A percentile compares a stretch with the other conserved stretches of the same genome.
Conservation (phyloP, 2,329 filamentous ascomycete genomes). For the Colletotrichum filicis region DNA sequence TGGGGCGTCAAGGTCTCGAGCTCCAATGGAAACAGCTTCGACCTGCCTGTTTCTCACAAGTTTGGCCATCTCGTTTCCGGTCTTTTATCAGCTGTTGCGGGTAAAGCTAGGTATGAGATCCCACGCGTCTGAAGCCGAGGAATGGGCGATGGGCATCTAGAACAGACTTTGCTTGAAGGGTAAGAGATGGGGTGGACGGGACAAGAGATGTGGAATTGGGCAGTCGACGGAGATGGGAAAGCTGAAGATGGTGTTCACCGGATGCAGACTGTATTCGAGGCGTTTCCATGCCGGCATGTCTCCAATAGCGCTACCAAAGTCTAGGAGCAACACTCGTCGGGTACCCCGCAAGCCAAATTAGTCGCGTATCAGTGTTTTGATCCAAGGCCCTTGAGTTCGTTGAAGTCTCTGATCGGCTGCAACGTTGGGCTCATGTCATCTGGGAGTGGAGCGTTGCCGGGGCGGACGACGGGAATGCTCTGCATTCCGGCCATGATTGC, state of each 20-base stretch:
- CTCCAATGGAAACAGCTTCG: neutral
- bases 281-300: conserved; percentile 3
- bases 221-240: conserved; percentile 22
- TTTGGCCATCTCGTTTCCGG: neutral
- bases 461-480: conserved; percentile 70
- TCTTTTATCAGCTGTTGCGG: neutral
- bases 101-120: neutral
- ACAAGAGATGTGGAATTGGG: conserved; percentile 8
- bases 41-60: neutral
- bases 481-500: conserved; percentile 72
- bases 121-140: neutral
- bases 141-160: conserved; percentile 7
- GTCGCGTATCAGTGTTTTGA: conserved; percentile 9
- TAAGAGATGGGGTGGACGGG: neutral
- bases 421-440: conserved; percentile 53
- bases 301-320: conserved; percentile 13
- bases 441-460: conserved; percentile 75
- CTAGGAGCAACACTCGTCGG: conserved; percentile 10
- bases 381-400: conserved; percentile 26
- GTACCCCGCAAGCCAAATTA: neutral
- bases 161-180: neutral
- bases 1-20: neutral
- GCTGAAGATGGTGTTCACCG: conserved; percentile 25
- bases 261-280: conserved; percentile 32
- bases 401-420: conserved; percentile 49